These are phyloP conservation scores for Salpingoeca rosetta DNA, from an alignment of 78 protist genomes.

Conservation along the genomic window DNA sequence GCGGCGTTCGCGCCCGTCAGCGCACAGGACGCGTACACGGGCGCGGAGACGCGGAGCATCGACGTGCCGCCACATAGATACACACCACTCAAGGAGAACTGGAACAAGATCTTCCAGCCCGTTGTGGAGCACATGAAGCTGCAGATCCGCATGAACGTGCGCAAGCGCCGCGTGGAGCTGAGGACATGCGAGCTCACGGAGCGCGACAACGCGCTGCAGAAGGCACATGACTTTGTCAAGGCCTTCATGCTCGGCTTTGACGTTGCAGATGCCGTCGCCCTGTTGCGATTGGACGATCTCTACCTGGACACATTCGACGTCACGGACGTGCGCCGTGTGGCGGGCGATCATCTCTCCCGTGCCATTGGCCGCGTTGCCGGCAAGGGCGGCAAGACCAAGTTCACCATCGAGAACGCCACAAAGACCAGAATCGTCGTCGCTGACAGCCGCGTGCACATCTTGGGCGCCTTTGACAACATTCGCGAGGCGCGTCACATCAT, in stretches of 20 bases:
- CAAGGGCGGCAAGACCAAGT: constrained; percentile 87
- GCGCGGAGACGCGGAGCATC: too few relatives aligned
- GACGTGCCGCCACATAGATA: constrained; percentile 77
- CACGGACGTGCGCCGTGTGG: constrained; percentile 73
- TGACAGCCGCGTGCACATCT: constrained; percentile 83
- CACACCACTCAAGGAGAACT: constrained; percentile 77
- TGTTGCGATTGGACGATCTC: constrained; percentile 93
- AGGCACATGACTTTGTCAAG: constrained; percentile 85
- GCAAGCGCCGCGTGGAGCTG: constrained; percentile 68
- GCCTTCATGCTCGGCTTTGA: constrained; percentile 93
- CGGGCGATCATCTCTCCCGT: constrained; percentile 92
- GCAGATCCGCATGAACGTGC: constrained; percentile 83
- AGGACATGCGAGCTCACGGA: constrained; percentile 62
- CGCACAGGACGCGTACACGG: too few relatives aligned
- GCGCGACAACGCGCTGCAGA: constrained; percentile 68
- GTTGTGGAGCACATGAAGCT: constrained; percentile 86
- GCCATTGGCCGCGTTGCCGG: constrained; percentile 98
- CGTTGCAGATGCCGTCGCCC: constrained; percentile 87
- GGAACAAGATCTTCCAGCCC: constrained; percentile 87
- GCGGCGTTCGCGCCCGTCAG: too few relatives aligned
- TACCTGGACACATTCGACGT: constrained; percentile 92
- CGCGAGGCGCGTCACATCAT: constrained; percentile 85
- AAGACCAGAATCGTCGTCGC: constrained; percentile 94
- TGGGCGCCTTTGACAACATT: constrained; percentile 89
- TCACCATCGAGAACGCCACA: constrained; percentile 92